phyloP scores from a whole-genome alignment of 2,329 filamentous ascomycete genomes.

The Amauroascus niger region DNA sequence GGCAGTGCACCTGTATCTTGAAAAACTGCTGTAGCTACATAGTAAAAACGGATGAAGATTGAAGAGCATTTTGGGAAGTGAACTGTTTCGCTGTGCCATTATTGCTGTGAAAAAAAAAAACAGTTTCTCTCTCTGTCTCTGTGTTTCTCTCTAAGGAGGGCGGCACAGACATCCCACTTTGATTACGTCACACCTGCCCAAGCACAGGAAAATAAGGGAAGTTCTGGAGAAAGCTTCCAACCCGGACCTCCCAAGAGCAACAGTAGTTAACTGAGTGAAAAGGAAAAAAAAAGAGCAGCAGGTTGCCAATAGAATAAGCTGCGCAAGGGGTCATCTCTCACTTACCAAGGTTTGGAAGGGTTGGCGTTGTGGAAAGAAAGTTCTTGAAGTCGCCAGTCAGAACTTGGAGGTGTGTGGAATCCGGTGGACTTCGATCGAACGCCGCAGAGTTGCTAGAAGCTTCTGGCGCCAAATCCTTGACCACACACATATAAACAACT shows the following conservation, averaged over 20 bases:
- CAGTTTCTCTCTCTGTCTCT: no score
- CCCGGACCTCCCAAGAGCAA: neutral
- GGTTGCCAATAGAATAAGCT: no score
- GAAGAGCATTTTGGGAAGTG: no score
- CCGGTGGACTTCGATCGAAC: constrained; percentile 26
- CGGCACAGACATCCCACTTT: neutral
- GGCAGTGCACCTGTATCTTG: no score
- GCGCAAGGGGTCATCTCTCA: no score
- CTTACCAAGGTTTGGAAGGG: neutral
- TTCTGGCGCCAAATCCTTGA: constrained; percentile 31
- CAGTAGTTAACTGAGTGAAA: no score
- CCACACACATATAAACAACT: constrained; percentile 35
- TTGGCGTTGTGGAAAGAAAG: constrained; percentile 1
- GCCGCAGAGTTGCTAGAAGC: constrained; percentile 33
- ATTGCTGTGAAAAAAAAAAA: no score
- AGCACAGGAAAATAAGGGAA: constrained; percentile 16
- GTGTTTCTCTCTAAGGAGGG: neutral
- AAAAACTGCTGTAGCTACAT: no score
- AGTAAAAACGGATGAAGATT: no score
- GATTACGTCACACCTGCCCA: constrained; percentile 2
- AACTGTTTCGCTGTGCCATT: no score
- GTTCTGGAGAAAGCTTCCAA: constrained; percentile 18
- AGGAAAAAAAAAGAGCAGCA: neutral
- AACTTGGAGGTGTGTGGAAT: constrained; percentile 7
- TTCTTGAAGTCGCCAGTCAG: constrained; percentile 3